These are phyloP conservation scores for Malus orientalis DNA, from an alignment of 306 rosid genomes.

Conservation along the genomic window DNA sequence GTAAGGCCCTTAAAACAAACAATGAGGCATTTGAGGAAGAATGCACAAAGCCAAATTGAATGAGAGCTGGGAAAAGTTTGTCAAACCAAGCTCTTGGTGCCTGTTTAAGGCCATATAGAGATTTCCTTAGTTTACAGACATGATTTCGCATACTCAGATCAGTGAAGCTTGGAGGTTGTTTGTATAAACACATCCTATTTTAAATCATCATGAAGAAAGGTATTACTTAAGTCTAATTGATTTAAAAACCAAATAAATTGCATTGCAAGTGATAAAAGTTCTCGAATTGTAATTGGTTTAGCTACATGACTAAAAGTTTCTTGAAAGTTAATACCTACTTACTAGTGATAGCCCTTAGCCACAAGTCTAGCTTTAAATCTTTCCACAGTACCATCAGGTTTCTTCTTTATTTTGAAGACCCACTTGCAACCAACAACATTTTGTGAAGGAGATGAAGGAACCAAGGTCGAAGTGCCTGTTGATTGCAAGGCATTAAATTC, in stretches of 20 bases:
- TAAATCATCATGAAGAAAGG: not conserved
- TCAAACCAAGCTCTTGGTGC: not conserved
- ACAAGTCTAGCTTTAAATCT: not conserved
- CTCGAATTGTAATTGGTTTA: not conserved
- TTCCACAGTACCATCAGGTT: not conserved
- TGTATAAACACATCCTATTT: too few relatives aligned
- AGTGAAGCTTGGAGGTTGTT: not conserved
- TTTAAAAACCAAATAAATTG: not conserved
- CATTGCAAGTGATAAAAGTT: not conserved
- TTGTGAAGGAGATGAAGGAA: not conserved
- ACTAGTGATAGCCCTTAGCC: not conserved
- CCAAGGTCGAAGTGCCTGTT: not conserved
- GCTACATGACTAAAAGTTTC: not conserved
- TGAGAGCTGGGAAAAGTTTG: too few relatives aligned
- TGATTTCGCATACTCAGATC: not conserved
- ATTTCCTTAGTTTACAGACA: not conserved
- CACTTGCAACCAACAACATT: not conserved
- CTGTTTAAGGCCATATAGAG: not conserved
- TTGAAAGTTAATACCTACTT: not conserved
- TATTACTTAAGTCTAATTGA: too few relatives aligned
- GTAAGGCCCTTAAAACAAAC: not conserved
- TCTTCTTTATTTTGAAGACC: not conserved
- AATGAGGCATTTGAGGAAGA: too few relatives aligned
- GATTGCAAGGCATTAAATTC: not conserved
- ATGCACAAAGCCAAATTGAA: not conserved